A percentile compares a stretch with the other conserved stretches of the same genome.
phyloP scores from a whole-genome alignment of 129 eudicot species.

The Solidago caesia region DNA sequence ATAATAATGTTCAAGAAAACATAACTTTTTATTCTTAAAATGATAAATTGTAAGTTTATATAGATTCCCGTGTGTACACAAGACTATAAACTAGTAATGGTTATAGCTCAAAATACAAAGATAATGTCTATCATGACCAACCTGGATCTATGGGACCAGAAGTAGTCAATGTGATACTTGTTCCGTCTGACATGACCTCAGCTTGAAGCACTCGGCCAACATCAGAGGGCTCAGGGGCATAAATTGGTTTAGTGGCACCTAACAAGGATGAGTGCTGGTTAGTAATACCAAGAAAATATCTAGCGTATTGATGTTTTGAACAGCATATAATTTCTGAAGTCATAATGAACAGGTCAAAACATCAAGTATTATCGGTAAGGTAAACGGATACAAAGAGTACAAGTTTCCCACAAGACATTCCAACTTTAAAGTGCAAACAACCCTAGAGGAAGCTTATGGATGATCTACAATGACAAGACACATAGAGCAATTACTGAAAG shows the following conservation, averaged over 20 bases:
- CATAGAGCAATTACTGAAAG: too few species aligned
- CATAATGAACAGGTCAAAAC: background rate
- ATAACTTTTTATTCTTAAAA: too few species aligned
- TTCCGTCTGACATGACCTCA: constrained; percentile 42
- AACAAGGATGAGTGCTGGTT: constrained; percentile 8
- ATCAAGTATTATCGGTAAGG: too few species aligned
- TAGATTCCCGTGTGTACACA: too few species aligned
- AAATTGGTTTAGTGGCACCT: constrained; percentile 88
- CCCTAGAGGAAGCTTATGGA: too few species aligned
- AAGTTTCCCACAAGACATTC: too few species aligned
- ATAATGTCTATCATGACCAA: constrained; percentile 24
- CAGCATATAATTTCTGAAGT: background rate
- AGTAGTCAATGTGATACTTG: constrained; percentile 51
- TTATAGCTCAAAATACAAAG: background rate
- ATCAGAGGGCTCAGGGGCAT: constrained; percentile 97
- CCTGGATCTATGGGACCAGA: constrained; percentile 98
- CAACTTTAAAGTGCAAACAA: too few species aligned
- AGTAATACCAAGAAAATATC: background rate
- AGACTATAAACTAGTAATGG: too few species aligned
- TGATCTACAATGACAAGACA: too few species aligned
- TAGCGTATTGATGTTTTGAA: background rate
- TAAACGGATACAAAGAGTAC: too few species aligned
- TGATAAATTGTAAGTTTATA: too few species aligned
- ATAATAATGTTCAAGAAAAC: too few species aligned
- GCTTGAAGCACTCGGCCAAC: constrained; percentile 77